Conservation (phyloP, 495 filamentous ascomycete genomes). For the Patellaria atrata region DNA sequence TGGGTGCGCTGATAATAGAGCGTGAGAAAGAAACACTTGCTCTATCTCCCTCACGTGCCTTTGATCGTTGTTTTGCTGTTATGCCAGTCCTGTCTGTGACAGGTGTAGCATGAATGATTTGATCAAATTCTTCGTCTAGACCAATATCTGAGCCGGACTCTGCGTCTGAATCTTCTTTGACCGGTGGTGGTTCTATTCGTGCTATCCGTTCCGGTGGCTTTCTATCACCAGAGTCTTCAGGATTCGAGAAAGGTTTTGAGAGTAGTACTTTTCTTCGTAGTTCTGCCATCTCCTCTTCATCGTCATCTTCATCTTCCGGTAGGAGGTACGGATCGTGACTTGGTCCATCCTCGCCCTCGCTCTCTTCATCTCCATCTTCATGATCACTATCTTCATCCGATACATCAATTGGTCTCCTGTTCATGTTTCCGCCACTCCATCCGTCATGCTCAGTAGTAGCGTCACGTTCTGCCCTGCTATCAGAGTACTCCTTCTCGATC, state of each 20-base stretch:
- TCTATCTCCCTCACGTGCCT: too few relatives aligned
- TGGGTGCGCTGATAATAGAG: too few relatives aligned
- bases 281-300: slow-evolving; percentile 82
- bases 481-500: slow-evolving; percentile 77
- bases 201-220: slow-evolving; percentile 32
- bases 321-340: slow-evolving; percentile 53
- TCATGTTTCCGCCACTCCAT: slow-evolving; percentile 79
- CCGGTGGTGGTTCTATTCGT: slow-evolving; percentile 5
- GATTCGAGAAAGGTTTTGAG: slow-evolving; percentile 73
- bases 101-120: slow-evolving; percentile 78
- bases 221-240: slow-evolving; percentile 35
- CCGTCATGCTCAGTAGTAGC: slow-evolving; percentile 46
- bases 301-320: slow-evolving; percentile 65
- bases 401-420: slow-evolving; percentile 42
- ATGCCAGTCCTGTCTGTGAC: slow-evolving; percentile 73
- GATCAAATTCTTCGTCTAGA: slow-evolving; percentile 49
- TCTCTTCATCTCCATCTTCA: slow-evolving; percentile 39
- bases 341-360: slow-evolving; percentile 37
- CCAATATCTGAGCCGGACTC: slow-evolving; percentile 35
- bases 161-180: slow-evolving; percentile 47
- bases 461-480: slow-evolving; percentile 53
- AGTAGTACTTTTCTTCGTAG: slow-evolving; percentile 68
- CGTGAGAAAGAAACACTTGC: too few relatives aligned
- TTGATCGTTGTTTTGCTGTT: slow-evolving; percentile 38
- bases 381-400: slow-evolving; percentile 36